A percentile compares a stretch with the other conserved stretches of the same genome.
Conservation (phyloP, 139 green algal genomes). For the Haematococcus sp. region DNA sequence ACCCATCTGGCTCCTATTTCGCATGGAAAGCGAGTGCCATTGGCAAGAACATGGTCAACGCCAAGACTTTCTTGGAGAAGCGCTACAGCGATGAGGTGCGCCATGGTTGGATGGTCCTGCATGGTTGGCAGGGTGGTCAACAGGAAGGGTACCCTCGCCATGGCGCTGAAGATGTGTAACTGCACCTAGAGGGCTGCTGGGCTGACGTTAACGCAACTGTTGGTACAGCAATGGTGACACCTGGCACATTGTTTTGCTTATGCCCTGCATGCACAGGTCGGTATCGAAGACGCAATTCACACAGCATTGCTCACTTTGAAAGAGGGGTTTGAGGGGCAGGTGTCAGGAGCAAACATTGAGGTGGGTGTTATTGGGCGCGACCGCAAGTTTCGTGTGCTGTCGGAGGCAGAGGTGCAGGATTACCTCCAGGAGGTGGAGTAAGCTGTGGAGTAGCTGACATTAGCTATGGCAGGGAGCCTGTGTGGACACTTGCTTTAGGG, state of each 20-base stretch:
- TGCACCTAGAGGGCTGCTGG: too few species aligned
- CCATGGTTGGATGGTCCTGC: too few species aligned
- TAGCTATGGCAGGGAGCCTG: too few species aligned
- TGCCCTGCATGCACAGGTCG: slow-evolving; percentile 66
- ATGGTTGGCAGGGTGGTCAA: too few species aligned
- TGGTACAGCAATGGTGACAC: too few species aligned
- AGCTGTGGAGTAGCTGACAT: too few species aligned
- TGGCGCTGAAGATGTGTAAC: too few species aligned
- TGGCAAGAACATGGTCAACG: slow-evolving; percentile 98
- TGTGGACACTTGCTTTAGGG: too few species aligned
- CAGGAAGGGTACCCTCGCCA: too few species aligned
- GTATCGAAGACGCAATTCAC: slow-evolving; percentile 98
- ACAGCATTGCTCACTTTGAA: slow-evolving; percentile 98
- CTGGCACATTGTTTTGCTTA: too few species aligned
- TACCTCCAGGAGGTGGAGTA: slow-evolving; percentile 98
- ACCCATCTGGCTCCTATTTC: slow-evolving; percentile 97
- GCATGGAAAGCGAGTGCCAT: slow-evolving; percentile 95
- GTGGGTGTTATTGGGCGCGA: slow-evolving; percentile 90
- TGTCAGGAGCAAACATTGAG: slow-evolving; percentile 64
- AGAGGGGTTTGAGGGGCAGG: slow-evolving; percentile 95
- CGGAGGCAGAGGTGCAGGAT: slow-evolving; percentile 88
- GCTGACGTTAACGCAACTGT: too few species aligned
- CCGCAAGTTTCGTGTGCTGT: slow-evolving; percentile 91
- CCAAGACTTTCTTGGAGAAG: slow-evolving; percentile 94
- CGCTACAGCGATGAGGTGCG: slow-evolving; percentile 95